phyloP scores from a whole-genome alignment of 768 basidiomycete species.

The Trametopsis cervina region DNA sequence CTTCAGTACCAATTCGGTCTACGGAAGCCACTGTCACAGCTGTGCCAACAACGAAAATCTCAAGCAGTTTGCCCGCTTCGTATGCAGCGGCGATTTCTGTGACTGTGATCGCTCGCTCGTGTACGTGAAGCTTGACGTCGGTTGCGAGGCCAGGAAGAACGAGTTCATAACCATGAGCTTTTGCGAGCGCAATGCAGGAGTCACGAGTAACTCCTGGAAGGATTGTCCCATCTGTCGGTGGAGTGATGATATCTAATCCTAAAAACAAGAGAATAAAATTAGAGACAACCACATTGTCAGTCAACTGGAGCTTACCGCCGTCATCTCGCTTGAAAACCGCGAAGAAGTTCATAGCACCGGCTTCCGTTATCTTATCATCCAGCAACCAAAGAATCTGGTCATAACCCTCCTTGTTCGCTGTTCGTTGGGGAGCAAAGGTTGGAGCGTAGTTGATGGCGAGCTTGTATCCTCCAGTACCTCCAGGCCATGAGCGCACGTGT shows the following conservation, averaged over 20 bases:
- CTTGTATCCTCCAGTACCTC: constrained; percentile 53
- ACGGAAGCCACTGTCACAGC: constrained; percentile 73
- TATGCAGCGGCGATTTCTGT: constrained; percentile 36
- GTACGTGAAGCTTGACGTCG: constrained; percentile 32
- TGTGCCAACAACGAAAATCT: constrained; percentile 82
- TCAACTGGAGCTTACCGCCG: constrained; percentile 24
- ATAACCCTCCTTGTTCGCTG: constrained; percentile 44
- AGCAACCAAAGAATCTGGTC: constrained; percentile 52
- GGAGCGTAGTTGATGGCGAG: constrained; percentile 37
- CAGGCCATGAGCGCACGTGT: constrained; percentile 46
- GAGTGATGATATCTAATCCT: constrained; percentile 82
- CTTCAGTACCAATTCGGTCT: constrained; percentile 67
- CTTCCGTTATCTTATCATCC: constrained; percentile 33
- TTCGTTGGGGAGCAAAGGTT: constrained; percentile 37
- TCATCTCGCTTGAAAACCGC: constrained; percentile 38
- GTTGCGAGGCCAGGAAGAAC: constrained; percentile 36
- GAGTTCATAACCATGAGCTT: constrained; percentile 41
- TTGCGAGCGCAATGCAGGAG: constrained; percentile 67
- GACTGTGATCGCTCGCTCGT: constrained; percentile 40
- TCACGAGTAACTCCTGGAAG: constrained; percentile 90
- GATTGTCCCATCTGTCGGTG: constrained; percentile 86
- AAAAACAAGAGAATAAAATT: not conserved
- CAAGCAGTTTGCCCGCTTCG: constrained; percentile 58
- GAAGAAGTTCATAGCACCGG: constrained; percentile 54
- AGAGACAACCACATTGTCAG: not conserved